These are phyloP conservation scores for Rosa rugosa DNA, from an alignment of 306 rosid species.

Conservation along the genomic window DNA sequence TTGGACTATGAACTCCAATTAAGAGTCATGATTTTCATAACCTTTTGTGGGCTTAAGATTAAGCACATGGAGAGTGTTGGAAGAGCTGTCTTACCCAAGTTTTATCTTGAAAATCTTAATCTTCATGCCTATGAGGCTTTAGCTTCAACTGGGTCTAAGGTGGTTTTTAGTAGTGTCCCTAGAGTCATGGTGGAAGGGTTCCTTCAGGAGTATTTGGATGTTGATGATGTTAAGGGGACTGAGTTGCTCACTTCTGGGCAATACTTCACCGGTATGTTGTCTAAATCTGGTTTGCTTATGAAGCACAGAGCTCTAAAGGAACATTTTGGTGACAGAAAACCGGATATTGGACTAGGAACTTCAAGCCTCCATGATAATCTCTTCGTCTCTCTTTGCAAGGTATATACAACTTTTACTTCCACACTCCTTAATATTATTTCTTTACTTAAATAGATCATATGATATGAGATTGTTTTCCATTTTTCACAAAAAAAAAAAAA, in stretches of 20 bases:
- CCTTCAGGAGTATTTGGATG: constrained; percentile 64
- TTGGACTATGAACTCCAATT: constrained; percentile 50
- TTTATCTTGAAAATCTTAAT: constrained; percentile 73
- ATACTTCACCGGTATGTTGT: constrained; percentile 62
- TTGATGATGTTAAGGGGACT: constrained; percentile 61
- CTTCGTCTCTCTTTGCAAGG: constrained; percentile 81
- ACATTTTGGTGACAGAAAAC: constrained; percentile 64
- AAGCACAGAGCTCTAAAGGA: constrained; percentile 68
- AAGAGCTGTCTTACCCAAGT: constrained; percentile 77
- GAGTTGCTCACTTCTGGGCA: constrained; percentile 59
- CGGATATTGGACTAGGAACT: constrained; percentile 76
- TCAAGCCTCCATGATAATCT: constrained; percentile 56
- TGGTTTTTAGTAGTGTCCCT: constrained; percentile 74
- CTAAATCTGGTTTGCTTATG: constrained; percentile 51
- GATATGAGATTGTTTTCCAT: background rate
- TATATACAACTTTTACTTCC: constrained; percentile 15
- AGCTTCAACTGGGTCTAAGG: constrained; percentile 47
- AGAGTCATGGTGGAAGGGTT: constrained; percentile 80
- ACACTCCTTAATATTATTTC: background rate
- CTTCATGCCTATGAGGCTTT: constrained; percentile 52
- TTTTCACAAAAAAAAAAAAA: too few relatives aligned
- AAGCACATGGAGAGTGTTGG: constrained; percentile 58
- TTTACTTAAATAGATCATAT: background rate
- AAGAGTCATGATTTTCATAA: constrained; percentile 60
- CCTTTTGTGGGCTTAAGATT: constrained; percentile 59